Evolutionary conservation across 2,329 filamentous ascomycete genomes (phyloP), one percentile per base, ranked within the genome.

Genomic region (Arthroderma sp.): DNA sequence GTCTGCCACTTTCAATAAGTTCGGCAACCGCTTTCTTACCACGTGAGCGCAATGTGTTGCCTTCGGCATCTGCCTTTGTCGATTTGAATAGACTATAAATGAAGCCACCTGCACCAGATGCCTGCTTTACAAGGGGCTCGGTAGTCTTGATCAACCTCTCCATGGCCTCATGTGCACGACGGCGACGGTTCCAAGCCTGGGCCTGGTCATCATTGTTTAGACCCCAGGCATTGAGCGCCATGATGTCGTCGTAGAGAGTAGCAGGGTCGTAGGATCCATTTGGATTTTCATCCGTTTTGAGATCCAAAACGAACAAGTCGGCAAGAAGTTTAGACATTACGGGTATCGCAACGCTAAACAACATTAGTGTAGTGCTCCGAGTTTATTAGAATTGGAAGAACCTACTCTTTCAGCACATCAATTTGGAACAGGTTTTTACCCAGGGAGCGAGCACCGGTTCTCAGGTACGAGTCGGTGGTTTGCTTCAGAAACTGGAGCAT

Each of bases 11-110:
- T 38, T 8, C 36, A 34, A 36, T 6, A 29, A 9, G 42, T 61
- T 60, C 11, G 74, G 62, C 6, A 78, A 62, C 8, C 70, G 68
- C 44, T 71, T 58, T 48, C 78, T 73, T 64, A 78, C 71, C 51
- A 75, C 70, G 5, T 68, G 61, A 7, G 75, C 75, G 53, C 77
- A 78, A 11, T 37, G 15, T 22, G 15, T 22, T 44, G 68, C 61
- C 38, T 66, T 68, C 29, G 78, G 63, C 1, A 50, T 47, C 11
- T 54, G 45, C 15, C 63, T 46, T 15, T 53, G 54, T 38, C 54
- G 56, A 11, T 57, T 48, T 5, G 64, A 42, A 7, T 58, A 51
- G 0, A 52, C 51, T 31, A 68, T 62, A 2, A 42, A 27, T 9
- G 59, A 37, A 4, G 62, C 58, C n/a, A 58, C 48, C 48, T 10